Conservation (phyloP, 2,329 filamentous ascomycete species). For the Fusarium torulosum region DNA sequence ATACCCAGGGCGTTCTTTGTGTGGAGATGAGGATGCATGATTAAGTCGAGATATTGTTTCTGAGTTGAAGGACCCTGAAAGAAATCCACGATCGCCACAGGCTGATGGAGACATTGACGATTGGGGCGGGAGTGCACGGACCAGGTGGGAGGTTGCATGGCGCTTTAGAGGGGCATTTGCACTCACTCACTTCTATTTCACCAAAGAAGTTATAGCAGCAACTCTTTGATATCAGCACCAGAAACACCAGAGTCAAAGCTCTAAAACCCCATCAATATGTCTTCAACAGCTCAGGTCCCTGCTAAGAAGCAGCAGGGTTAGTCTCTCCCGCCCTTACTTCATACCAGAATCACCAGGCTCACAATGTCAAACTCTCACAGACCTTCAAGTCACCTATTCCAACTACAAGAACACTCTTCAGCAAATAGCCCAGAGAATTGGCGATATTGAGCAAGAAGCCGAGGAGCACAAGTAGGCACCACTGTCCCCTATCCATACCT, state of each 20-base stretch:
- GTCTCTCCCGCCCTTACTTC: slow-evolving; percentile 27
- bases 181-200: slow-evolving; percentile 24
- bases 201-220: slow-evolving; percentile 16
- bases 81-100: slow-evolving; percentile 38
- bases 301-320: slow-evolving; percentile 82
- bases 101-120: slow-evolving; percentile 25
- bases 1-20: slow-evolving; percentile 91
- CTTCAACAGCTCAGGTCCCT: slow-evolving; percentile 60
- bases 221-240: slow-evolving; percentile 30
- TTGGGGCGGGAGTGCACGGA: slow-evolving; percentile 48
- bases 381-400: slow-evolving; percentile 83
- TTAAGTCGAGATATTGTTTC: slow-evolving; percentile 47
- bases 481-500: slow-evolving; percentile 27
- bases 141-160: slow-evolving; percentile 42
- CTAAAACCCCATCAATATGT: slow-evolving; percentile 54
- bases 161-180: slow-evolving; percentile 43
- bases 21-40: slow-evolving; percentile 97
- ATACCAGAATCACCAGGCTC: slow-evolving; percentile 19
- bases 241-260: slow-evolving; percentile 3
- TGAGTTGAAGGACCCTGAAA: slow-evolving; percentile 33
- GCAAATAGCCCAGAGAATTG: slow-evolving; percentile 94
- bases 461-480: slow-evolving; percentile 94
- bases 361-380: slow-evolving; percentile 57
- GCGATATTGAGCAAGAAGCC: slow-evolving; percentile 95
- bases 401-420: slow-evolving; percentile 85